Evolutionary conservation across 768 basidiomycete species (phyloP).

Genomic region (Kwoniella dendrophila): DNA sequence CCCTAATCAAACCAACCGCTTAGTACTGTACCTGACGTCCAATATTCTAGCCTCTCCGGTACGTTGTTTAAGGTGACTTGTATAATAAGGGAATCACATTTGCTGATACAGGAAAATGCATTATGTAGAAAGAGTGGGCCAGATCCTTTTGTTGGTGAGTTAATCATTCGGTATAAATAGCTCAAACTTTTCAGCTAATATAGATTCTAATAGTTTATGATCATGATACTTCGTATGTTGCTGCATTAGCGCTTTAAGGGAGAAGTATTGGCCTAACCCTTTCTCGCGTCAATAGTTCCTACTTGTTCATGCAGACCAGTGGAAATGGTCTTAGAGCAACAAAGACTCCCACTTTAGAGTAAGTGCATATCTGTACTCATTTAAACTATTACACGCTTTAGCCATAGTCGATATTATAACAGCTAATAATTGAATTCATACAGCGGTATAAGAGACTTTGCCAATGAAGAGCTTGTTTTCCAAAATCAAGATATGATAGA

Average conservation of each 20-base stretch:
- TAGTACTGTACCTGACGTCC: not conserved
- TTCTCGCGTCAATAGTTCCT: too few species aligned
- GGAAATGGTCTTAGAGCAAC: slow-evolving; percentile 8
- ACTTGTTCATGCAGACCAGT: slow-evolving; percentile 14
- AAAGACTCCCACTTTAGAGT: slow-evolving; percentile 17
- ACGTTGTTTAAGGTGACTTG: not conserved
- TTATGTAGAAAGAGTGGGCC: slow-evolving; percentile 12
- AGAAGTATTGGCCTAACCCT: not conserved
- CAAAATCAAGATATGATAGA: slow-evolving; percentile 9
- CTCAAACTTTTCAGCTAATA: not conserved
- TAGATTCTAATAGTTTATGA: slow-evolving; percentile 12
- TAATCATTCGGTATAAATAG: not conserved
- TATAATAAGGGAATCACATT: not conserved
- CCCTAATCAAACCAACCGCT: not conserved
- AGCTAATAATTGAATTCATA: not conserved
- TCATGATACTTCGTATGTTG: slow-evolving; percentile 17
- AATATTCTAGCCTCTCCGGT: slow-evolving; percentile 14
- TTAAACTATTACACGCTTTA: not conserved
- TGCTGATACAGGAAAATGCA: not conserved
- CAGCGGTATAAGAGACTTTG: slow-evolving; percentile 9
- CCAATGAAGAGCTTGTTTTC: slow-evolving; percentile 12
- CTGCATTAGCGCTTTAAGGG: not conserved
- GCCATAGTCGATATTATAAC: not conserved
- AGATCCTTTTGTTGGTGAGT: slow-evolving; percentile 25
- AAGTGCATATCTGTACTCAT: not conserved